Evolutionary conservation across 169 alveolate genomes (phyloP).

Genomic region (Cryptosporidium viatorum): DNA sequence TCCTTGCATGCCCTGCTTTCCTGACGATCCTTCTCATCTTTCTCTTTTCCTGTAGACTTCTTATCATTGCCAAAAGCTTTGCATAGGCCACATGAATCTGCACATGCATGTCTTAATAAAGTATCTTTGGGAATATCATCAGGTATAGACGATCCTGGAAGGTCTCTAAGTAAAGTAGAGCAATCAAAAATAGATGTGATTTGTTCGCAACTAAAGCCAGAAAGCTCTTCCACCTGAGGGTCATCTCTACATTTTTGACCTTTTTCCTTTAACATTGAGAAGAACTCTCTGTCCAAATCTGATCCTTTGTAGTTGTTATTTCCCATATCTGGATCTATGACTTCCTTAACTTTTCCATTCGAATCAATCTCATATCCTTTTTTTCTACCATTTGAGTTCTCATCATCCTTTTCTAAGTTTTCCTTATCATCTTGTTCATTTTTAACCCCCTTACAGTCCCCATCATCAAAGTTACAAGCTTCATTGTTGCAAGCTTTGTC

Average conservation of each 20-base stretch:
- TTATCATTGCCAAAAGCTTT: not conserved
- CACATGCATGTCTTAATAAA: conserved; percentile 46
- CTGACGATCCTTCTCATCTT: not conserved
- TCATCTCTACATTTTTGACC: conserved; percentile 40
- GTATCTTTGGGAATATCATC: conserved; percentile 43
- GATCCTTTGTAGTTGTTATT: not conserved
- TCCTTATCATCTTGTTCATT: not conserved
- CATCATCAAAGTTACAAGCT: conserved; percentile 33
- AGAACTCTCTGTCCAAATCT: conserved; percentile 9
- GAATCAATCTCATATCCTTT: not conserved
- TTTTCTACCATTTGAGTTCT: not conserved
- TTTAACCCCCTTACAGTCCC: conserved; percentile 7
- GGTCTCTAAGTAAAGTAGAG: conserved; percentile 20
- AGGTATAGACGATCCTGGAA: conserved; percentile 51
- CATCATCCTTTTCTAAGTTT: not conserved
- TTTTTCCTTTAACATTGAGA: conserved; percentile 5
- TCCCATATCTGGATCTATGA: not conserved
- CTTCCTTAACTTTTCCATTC: not conserved
- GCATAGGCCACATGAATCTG: conserved; percentile 55
- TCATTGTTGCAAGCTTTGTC: conserved; percentile 46
- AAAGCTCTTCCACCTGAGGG: conserved; percentile 41
- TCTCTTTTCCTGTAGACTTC: not conserved
- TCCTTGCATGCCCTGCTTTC: conserved; percentile 7
- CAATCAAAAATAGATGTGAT: conserved; percentile 53
- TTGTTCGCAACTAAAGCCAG: conserved; percentile 59